Evolutionary conservation across 176 grass and related monocot genomes (phyloP).

Genomic region (Aegilops umbellulata): DNA sequence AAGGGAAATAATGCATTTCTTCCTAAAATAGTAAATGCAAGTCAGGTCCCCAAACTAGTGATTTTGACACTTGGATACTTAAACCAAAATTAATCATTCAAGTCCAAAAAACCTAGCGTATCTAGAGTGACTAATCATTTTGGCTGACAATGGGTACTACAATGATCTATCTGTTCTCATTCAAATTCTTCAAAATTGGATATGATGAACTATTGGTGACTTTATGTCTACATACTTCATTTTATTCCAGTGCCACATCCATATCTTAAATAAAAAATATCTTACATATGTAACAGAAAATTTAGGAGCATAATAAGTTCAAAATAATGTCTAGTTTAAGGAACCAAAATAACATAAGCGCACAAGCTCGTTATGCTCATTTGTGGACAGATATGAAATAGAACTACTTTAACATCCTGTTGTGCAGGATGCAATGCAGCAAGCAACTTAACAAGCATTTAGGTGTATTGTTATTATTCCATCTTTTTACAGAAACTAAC

Average conservation of each 20-base stretch:
- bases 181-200: not conserved
- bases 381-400: not conserved
- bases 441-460: not conserved
- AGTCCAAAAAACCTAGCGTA: not conserved
- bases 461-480: not conserved
- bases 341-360: not conserved
- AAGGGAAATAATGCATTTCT: not conserved
- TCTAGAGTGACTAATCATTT: not conserved
- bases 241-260: not conserved
- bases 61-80: not conserved
- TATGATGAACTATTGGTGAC: not conserved
- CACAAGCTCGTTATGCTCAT: not conserved
- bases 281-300: not conserved
- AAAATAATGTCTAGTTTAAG: not conserved
- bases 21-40: not conserved
- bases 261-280: not conserved
- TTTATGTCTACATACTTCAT: not conserved
- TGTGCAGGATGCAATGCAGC: not conserved
- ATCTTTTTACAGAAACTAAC: not conserved
- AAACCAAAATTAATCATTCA: not conserved
- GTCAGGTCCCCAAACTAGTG: not conserved
- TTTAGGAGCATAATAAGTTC: not conserved
- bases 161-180: not conserved
- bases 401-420: not conserved
- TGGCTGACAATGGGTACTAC: not conserved